Evolutionary conservation across 2,329 filamentous ascomycete genomes (phyloP).

Genomic region (Pyrenophora graminea): DNA sequence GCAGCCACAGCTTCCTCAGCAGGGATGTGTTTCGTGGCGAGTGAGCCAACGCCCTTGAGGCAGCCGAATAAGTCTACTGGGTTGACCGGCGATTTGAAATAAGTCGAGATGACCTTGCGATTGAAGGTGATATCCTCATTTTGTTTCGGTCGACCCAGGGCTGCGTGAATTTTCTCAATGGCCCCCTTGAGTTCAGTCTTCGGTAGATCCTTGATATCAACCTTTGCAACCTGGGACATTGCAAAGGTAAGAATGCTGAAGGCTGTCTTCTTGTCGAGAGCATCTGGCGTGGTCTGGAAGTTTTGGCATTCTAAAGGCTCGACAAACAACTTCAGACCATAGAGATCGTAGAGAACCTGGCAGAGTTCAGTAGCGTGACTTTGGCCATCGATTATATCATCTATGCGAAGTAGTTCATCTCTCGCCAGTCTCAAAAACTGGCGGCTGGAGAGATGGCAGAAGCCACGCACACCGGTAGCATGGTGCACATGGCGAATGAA

Average conservation of each 20-base stretch:
- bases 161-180: slow-evolving; percentile 90
- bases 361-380: slow-evolving; percentile 71
- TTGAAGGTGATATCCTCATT: slow-evolving; percentile 85
- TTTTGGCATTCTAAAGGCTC: slow-evolving; percentile 52
- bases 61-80: slow-evolving; percentile 78
- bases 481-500: slow-evolving; percentile 82
- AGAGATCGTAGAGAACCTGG: slow-evolving; percentile 62
- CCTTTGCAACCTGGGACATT: slow-evolving; percentile 75
- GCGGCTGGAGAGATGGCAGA: slow-evolving; percentile 84
- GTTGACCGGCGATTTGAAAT: slow-evolving; percentile 81
- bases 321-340: slow-evolving; percentile 45
- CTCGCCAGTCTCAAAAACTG: slow-evolving; percentile 89
- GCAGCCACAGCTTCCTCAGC: slow-evolving; percentile 72
- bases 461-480: slow-evolving; percentile 79
- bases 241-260: slow-evolving; percentile 83
- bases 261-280: slow-evolving; percentile 78
- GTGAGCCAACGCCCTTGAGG: slow-evolving; percentile 72
- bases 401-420: slow-evolving; percentile 76
- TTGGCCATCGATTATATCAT: slow-evolving; percentile 73
- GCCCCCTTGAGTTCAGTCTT: slow-evolving; percentile 89
- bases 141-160: slow-evolving; percentile 76
- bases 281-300: slow-evolving; percentile 75
- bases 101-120: slow-evolving; percentile 77
- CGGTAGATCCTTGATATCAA: slow-evolving; percentile 87
- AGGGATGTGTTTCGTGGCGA: slow-evolving; percentile 53